Conservation (phyloP, 1,284 basidiomycete genomes). For the Apiotrichum siamense region DNA sequence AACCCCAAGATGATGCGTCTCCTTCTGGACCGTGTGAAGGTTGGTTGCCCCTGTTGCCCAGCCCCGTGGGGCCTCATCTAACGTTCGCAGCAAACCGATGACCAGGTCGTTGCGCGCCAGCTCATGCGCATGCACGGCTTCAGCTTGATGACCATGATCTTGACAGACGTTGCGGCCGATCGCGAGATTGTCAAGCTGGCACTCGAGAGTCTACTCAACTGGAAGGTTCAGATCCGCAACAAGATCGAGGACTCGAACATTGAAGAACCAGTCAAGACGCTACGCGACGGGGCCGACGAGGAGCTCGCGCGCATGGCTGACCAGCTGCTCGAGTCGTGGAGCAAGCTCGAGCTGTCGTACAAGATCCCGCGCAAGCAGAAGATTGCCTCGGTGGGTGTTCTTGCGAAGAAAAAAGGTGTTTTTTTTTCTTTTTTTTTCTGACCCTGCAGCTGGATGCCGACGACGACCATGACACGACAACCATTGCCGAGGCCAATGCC, state of each 20-base stretch:
- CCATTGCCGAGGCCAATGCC: constrained; percentile 35
- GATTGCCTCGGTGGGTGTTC: constrained; percentile 35
- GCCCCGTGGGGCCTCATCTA: no score
- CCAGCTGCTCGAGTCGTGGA: constrained; percentile 40
- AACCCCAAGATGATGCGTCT: constrained; percentile 78
- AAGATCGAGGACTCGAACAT: constrained; percentile 89
- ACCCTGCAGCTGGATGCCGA: constrained; percentile 38
- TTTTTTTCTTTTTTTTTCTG: neutral
- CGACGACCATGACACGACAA: constrained; percentile 41
- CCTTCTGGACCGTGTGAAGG: constrained; percentile 78
- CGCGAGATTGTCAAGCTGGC: constrained; percentile 63
- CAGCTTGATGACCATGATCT: constrained; percentile 80
- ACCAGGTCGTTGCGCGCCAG: constrained; percentile 75
- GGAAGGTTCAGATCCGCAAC: constrained; percentile 83
- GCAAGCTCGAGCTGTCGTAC: constrained; percentile 37
- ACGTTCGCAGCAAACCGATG: constrained; percentile 60
- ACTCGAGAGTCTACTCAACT: constrained; percentile 63
- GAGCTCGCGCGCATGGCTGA: constrained; percentile 26
- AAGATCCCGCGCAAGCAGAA: constrained; percentile 38
- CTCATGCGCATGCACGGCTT: constrained; percentile 92
- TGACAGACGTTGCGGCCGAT: constrained; percentile 68
- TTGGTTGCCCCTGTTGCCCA: constrained; percentile 42
- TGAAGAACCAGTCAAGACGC: constrained; percentile 57
- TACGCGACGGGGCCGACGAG: constrained; percentile 25
- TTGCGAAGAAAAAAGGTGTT: no score